Evolutionary conservation across 371 early-diverging fungal species (phyloP).

Genomic region (Rhizomucor pusillus): DNA sequence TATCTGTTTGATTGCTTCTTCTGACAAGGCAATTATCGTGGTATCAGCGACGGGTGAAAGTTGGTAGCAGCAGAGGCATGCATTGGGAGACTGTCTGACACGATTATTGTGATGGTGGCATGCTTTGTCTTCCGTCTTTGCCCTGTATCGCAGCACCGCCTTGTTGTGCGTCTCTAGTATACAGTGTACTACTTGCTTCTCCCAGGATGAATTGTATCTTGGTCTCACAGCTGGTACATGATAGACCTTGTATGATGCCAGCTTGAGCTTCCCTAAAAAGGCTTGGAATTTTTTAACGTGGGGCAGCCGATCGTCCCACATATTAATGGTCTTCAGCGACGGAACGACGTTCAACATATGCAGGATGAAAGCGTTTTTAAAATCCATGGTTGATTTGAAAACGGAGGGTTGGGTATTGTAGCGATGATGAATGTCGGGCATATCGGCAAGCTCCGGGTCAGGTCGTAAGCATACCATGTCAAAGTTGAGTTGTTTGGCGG

Average conservation of each 20-base stretch:
- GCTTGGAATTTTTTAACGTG: constrained; percentile 47
- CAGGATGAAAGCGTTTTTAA: constrained; percentile 54
- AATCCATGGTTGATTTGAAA: constrained; percentile 53
- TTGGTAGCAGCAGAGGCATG: too few relatives aligned
- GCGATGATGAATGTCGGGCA: neutral
- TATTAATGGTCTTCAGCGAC: constrained; percentile 26
- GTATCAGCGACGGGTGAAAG: too few relatives aligned
- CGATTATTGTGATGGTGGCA: too few relatives aligned
- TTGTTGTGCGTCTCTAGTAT: constrained; percentile 22
- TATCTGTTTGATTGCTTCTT: too few relatives aligned
- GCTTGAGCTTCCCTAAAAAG: constrained; percentile 30
- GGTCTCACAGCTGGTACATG: constrained; percentile 43
- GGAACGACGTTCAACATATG: constrained; percentile 47
- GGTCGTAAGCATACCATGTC: constrained; percentile 55
- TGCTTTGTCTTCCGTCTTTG: too few relatives aligned
- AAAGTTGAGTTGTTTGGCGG: constrained; percentile 37
- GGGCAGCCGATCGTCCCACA: constrained; percentile 63
- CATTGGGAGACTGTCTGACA: too few relatives aligned
- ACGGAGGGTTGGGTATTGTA: constrained; percentile 14
- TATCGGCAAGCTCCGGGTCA: constrained; percentile 33
- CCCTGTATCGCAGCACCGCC: too few relatives aligned
- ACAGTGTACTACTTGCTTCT: constrained; percentile 34
- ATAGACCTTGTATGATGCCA: constrained; percentile 29
- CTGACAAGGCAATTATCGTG: too few relatives aligned
- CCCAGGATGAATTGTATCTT: constrained; percentile 46